These are phyloP conservation scores for Tulasnella sp. DNA, from an alignment of 768 basidiomycete species.

Conservation along the genomic window DNA sequence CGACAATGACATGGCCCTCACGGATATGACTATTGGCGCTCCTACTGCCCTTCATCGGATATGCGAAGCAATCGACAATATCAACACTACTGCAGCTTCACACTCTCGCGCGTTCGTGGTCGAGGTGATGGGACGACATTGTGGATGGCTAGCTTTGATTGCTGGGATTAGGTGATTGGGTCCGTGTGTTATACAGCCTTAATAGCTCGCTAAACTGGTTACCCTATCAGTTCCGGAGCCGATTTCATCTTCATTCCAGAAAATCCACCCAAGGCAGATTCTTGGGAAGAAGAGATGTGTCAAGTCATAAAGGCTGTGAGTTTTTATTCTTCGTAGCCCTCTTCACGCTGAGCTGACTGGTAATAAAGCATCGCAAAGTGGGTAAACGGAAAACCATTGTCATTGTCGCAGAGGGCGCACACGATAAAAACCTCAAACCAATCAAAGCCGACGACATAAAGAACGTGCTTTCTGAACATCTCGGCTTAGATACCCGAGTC, in stretches of 20 bases:
- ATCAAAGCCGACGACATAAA: conserved; percentile 89
- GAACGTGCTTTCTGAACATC: conserved; percentile 70
- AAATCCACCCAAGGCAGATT: conserved; percentile 60
- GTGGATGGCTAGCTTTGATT: conserved; percentile 95
- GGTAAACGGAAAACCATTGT: conserved; percentile 99
- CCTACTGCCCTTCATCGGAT: conserved; percentile 92
- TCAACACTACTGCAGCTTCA: conserved; percentile 90
- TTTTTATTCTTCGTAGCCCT: conserved; percentile 13
- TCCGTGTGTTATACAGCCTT: not conserved
- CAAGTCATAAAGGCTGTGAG: conserved; percentile 65
- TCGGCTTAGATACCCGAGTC: conserved; percentile 90
- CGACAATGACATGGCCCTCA: conserved; percentile 98
- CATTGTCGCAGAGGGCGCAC: conserved; percentile 94
- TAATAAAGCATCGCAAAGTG: conserved; percentile 64
- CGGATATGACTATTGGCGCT: conserved; percentile 94
- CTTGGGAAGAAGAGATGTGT: conserved; percentile 94
- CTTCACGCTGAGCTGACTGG: not conserved
- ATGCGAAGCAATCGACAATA: conserved; percentile 96
- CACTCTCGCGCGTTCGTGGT: conserved; percentile 97
- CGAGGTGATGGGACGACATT: conserved; percentile 99
- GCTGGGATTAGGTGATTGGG: conserved; percentile 73
- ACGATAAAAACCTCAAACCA: conserved; percentile 78
- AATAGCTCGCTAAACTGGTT: no score
- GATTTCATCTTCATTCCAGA: conserved; percentile 99
- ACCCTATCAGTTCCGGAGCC: conserved; percentile 65